Conservation (phyloP, 495 filamentous ascomycete species). For the Lichina pygmaea region DNA sequence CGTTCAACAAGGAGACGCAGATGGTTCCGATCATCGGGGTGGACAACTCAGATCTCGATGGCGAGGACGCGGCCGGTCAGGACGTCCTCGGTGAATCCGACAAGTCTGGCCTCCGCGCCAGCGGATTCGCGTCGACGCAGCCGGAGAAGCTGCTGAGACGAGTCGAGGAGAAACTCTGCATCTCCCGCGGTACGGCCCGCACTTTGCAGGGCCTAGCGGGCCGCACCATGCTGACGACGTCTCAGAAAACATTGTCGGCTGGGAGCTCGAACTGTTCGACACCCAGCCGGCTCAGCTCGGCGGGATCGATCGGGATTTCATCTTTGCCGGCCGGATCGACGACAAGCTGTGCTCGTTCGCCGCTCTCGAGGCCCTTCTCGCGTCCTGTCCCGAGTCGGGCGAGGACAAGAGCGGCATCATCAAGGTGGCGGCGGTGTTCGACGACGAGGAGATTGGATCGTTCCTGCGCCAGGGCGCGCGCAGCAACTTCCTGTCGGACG, state of each 20-base stretch:
- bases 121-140: constrained; percentile 54
- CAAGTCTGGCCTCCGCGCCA: constrained; percentile 7
- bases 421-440: constrained; percentile 73
- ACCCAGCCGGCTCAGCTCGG: constrained; percentile 61
- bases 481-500: constrained; percentile 59
- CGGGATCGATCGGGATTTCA: constrained; percentile 77
- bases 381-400: constrained; percentile 23
- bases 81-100: constrained; percentile 10
- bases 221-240: too few relatives aligned
- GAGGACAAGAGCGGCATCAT: constrained; percentile 25
- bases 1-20: constrained; percentile 74
- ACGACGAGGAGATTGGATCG: constrained; percentile 89
- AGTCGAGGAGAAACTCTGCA: constrained; percentile 45
- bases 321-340: constrained; percentile 85
- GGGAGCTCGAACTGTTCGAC: constrained; percentile 96
- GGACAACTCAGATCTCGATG: constrained; percentile 36
- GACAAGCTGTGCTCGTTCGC: constrained; percentile 92
- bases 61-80: constrained; percentile 5
- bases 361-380: constrained; percentile 63
- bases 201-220: constrained; percentile 1
- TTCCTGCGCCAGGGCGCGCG: constrained; percentile 70
- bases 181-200: constrained; percentile 25
- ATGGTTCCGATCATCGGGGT: constrained; percentile 85
- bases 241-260: constrained; percentile 47
- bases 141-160: constrained; percentile 61